Evolutionary conservation across 768 basidiomycete species (phyloP), one percentile per base, ranked within the genome.

Genomic region (Naganishia onofrii): DNA sequence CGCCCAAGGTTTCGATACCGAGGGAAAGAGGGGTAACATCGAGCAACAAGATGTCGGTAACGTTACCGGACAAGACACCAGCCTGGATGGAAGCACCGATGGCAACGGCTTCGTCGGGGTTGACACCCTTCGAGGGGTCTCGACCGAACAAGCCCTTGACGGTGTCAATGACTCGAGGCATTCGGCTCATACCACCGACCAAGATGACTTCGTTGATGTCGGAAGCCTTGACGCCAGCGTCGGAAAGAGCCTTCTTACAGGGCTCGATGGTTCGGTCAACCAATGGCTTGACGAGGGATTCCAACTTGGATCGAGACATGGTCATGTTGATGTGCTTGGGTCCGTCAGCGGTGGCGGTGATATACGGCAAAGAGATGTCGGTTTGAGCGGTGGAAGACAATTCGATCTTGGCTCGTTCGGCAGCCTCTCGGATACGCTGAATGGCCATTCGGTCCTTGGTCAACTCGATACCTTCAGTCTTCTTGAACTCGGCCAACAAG

Each of bases 371-470:
- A 82, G 96, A 97, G 83, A 98, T 88, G 81, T 99, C 96, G 34
- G 96, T 99, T 81, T 97, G 92, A 0, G 90, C 85, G 1, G 94
- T 91, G 13, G 92, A 93, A 13, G 93, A 97, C 29, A 99, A 84
- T 80, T 98, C 95, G 63, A 96, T 94, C 87, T 99, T 99, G 74
- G 96, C 96, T 85, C 97, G 97, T 86, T 99, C 96, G 15, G 95
- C 93, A 23, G 96, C 96, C 82, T 99, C 96, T 76, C 96, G 93
- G 72, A 99, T 92, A 82, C 96, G 93, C 82, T 98, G 96, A 75
- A 99, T 91, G 8, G 96, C 94, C 90, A 97, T 96, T 60, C 89
- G 86, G 81, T 99, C 96, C 74, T 86, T 84, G 74, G 84, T 84
- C 53, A 98, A 87, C 77, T 92, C 89, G 71, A 90, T 84, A 42